Percentiles rank a stretch among this genome's conserved stretches.
These are phyloP conservation scores for Aspergillus sp. DNA, from an alignment of 2,329 filamentous ascomycete species.

Conservation along the genomic window DNA sequence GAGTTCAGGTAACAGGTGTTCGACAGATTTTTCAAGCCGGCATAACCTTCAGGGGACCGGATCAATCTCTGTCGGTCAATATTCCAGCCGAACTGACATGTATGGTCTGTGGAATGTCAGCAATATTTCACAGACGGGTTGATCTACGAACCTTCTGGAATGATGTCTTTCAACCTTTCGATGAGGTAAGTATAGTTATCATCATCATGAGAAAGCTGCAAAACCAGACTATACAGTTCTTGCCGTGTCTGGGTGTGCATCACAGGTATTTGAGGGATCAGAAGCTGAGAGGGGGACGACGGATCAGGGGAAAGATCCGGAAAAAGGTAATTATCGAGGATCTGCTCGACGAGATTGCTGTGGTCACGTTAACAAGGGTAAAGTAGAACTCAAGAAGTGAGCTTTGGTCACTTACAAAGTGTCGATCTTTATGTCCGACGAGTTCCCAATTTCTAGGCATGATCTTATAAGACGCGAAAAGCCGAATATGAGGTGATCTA, in stretches of 20 bases:
- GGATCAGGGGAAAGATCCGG: conserved; percentile 53
- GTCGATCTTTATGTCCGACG: conserved; percentile 36
- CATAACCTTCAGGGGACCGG: conserved; percentile 78
- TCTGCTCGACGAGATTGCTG: conserved; percentile 51
- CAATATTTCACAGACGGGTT: conserved; percentile 31
- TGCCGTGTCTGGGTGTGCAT: conserved; percentile 62
- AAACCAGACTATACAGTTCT: conserved; percentile 65
- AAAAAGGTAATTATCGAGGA: conserved; percentile 71
- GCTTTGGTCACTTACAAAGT: conserved; percentile 35
- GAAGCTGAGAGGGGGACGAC: conserved; percentile 29
- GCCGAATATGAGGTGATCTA: conserved; percentile 49
- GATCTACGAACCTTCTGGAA: conserved; percentile 54
- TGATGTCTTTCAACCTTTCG: conserved; percentile 55
- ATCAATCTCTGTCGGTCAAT: conserved; percentile 71
- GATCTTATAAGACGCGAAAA: conserved; percentile 49
- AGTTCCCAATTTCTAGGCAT: conserved; percentile 46
- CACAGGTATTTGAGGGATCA: conserved; percentile 50
- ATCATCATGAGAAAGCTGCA: conserved; percentile 58
- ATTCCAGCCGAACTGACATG: conserved; percentile 63
- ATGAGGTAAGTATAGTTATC: conserved; percentile 58
- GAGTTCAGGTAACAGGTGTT: conserved; percentile 99
- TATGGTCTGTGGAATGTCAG: conserved; percentile 54
- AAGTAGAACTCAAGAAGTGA: not conserved
- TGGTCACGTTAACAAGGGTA: conserved; percentile 8
- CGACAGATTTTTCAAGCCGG: conserved; percentile 88